phyloP scores from a whole-genome alignment of 164 flowering plant species.

The Liquidambar formosana region DNA sequence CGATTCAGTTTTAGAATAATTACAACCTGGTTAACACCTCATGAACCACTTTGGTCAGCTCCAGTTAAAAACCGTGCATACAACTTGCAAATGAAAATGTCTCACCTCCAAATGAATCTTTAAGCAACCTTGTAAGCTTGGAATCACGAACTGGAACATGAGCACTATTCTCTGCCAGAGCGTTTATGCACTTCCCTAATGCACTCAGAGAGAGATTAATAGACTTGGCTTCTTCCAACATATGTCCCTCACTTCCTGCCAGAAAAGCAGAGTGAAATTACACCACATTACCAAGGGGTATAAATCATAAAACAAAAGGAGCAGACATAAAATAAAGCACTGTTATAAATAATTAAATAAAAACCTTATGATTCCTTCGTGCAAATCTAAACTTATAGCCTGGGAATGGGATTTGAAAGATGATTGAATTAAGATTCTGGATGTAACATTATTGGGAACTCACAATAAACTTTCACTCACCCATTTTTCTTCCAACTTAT shows the following conservation, averaged over 20 bases:
- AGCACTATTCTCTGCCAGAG: conserved; percentile 91
- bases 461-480: no score
- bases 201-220: conserved; percentile 97
- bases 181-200: conserved; percentile 97
- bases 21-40: neutral
- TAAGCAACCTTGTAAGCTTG: conserved; percentile 88
- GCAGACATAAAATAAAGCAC: neutral
- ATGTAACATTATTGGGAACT: no score
- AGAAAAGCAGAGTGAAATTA: neutral
- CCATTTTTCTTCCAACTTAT: no score
- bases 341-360: neutral
- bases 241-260: conserved; percentile 97
- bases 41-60: neutral
- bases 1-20: neutral
- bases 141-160: conserved; percentile 99
- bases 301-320: no score
- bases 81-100: neutral
- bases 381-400: no score
- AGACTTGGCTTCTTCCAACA: conserved; percentile 94
- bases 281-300: no score
- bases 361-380: no score
- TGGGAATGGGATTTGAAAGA: no score
- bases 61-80: neutral
- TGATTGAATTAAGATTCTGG: no score
- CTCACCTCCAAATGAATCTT: conserved; percentile 99